phyloP scores from a whole-genome alignment of 768 basidiomycete species.

The Butyriboletus loyo region DNA sequence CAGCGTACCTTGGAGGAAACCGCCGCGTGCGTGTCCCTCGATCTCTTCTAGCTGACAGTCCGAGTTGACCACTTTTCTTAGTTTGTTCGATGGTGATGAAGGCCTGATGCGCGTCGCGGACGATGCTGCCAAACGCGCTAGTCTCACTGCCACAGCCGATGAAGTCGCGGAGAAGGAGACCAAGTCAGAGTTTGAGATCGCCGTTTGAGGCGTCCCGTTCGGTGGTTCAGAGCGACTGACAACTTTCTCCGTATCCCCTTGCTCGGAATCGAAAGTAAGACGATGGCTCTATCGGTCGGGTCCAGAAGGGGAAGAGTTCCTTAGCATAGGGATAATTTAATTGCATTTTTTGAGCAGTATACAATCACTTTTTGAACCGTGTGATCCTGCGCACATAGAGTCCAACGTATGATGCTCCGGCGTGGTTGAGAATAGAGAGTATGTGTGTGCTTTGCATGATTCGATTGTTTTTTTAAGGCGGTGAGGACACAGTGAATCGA shows the following conservation, averaged over 20 bases:
- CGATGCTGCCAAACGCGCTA: background rate
- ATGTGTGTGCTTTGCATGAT: too few species aligned
- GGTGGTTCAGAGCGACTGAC: background rate
- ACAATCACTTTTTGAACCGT: too few species aligned
- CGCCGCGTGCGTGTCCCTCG: conserved; percentile 10
- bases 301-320: too few species aligned
- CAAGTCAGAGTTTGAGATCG: background rate
- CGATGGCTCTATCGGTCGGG: background rate
- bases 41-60: too few species aligned
- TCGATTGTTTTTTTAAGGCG: too few species aligned
- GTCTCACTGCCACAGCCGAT: background rate
- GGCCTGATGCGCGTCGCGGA: background rate
- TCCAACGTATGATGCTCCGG: too few species aligned
- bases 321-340: background rate
- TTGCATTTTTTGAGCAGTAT: background rate
- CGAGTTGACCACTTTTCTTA: background rate
- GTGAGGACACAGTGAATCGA: too few species aligned
- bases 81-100: conserved; percentile 14
- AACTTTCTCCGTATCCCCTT: background rate
- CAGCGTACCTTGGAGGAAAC: conserved; percentile 22
- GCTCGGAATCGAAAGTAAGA: background rate
- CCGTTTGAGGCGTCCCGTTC: background rate
- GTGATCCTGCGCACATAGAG: too few species aligned
- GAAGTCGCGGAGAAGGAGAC: background rate
- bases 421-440: too few species aligned